phyloP scores from a whole-genome alignment of 345 rosid genomes.

The Iberis pinnata region DNA sequence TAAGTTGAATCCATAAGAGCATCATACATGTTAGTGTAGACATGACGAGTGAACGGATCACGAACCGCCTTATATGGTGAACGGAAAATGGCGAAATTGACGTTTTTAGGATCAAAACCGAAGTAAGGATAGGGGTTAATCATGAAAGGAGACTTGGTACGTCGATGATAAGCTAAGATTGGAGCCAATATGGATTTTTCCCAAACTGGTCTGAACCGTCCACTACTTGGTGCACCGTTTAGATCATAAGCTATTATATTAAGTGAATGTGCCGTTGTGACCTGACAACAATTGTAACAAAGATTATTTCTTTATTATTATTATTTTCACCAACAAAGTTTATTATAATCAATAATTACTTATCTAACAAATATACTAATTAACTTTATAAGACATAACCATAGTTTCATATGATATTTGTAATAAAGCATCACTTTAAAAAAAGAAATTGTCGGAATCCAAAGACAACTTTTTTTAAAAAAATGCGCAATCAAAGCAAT shows the following conservation, averaged over 20 bases:
- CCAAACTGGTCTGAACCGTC: conserved; percentile 44
- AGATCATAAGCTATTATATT: conserved; percentile 38
- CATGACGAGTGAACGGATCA: conserved; percentile 42
- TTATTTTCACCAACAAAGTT: neutral
- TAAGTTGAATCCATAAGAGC: conserved; percentile 54
- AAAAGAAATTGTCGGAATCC: neutral
- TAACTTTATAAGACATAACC: no score
- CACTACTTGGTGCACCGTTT: conserved; percentile 46
- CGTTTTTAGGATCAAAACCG: conserved; percentile 34
- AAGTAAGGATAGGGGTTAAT: conserved; percentile 84
- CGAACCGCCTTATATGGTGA: conserved; percentile 38
- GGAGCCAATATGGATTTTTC: conserved; percentile 47
- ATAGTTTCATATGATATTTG: no score
- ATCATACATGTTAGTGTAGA: conserved; percentile 73
- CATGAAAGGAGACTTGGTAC: conserved; percentile 68
- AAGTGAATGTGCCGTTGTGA: conserved; percentile 69
- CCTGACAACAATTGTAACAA: conserved; percentile 35
- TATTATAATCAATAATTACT: neutral
- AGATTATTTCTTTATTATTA: no score
- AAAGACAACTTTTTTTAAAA: conserved; percentile 5
- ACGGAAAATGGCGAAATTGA: conserved; percentile 50
- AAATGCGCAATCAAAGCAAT: conserved; percentile 12
- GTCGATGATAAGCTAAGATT: conserved; percentile 55
- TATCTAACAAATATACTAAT: neutral
- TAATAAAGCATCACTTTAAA: no score